Evolutionary conservation across 306 rosid species (phyloP).

Genomic region (Mimosa bimucronata): DNA sequence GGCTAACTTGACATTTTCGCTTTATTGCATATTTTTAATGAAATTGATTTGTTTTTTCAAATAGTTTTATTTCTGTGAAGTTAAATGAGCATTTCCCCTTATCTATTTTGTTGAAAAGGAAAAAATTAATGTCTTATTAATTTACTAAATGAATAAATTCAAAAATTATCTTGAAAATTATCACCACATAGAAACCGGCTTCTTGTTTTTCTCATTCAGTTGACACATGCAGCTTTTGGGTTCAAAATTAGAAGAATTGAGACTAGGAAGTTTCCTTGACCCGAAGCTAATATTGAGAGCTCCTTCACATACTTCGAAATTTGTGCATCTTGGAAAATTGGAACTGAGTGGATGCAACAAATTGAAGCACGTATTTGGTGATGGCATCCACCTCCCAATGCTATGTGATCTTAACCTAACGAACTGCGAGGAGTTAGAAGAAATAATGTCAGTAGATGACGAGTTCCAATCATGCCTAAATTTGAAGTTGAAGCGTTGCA

Average conservation of each 20-base stretch:
- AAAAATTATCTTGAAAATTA: too few species aligned
- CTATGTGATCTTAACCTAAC: not conserved
- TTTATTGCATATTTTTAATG: too few species aligned
- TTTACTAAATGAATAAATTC: too few species aligned
- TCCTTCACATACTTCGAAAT: not conserved
- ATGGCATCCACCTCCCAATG: not conserved
- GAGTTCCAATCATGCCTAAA: not conserved
- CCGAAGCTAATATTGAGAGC: not conserved
- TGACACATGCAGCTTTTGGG: not conserved
- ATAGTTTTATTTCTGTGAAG: too few species aligned
- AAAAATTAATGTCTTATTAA: too few species aligned
- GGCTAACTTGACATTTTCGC: too few species aligned
- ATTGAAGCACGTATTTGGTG: not conserved
- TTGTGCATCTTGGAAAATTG: not conserved
- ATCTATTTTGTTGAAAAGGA: too few species aligned
- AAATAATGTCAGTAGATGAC: not conserved
- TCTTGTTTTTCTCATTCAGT: not conserved
- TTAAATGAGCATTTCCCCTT: too few species aligned
- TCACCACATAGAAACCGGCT: too few species aligned
- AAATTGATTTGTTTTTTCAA: too few species aligned
- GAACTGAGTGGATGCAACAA: not conserved
- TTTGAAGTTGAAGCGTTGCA: not conserved
- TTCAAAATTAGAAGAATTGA: not conserved
- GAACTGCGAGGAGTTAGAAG: not conserved
- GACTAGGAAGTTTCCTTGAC: not conserved